Evolutionary conservation across 306 rosid genomes (phyloP), one percentile per base, ranked within the genome.

Genomic region (Citrullus amarus): DNA sequence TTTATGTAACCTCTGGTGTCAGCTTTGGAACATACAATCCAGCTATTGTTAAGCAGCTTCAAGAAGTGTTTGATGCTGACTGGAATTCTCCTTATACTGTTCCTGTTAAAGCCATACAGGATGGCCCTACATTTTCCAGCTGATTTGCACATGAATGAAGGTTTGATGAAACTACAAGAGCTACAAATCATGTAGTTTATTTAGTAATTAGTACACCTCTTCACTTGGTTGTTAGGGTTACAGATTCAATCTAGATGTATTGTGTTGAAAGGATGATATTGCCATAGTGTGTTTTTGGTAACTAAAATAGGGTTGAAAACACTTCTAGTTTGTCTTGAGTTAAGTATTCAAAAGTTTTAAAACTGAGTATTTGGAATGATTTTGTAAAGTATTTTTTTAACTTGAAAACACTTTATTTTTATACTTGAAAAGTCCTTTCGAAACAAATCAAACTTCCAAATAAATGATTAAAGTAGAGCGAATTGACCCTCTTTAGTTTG

Each of bases 21-120:
- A 92, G 98, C 82, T 95, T 95, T 70, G 98, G 98, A 55, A 88
- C 96, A 53, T 78, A 89, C 81, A 92, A 85, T 78, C 84, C 93
- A 79, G 92, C 91, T 67, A 84, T 95, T 75, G 88, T 95, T 63
- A 83, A 89, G 8, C 95, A 92, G 66, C 89, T 95, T 56, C 80
- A 77, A 53, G 83, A 87, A 77, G 80, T 92, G 17, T 95, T 95
- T 76, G 88, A 95, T 44, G 95, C 96, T n/a, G 97, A 95, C 71
- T 95, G 98, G 98, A 83, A 89, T 80, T 95, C 98, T 22, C 91
- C 97, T 8, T 92, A 95, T 81, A 87, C 86, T 81, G 77, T 92
- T 75, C 91, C 91, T 0, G 84, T 92, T 78, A 79, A 85, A 77
- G 79, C 80, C 74, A 59, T 88, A 61, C 85, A 77, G 68, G 82